Conservation (phyloP, 352 stramenopile genomes). For the Chrysophaeum taylorii region DNA sequence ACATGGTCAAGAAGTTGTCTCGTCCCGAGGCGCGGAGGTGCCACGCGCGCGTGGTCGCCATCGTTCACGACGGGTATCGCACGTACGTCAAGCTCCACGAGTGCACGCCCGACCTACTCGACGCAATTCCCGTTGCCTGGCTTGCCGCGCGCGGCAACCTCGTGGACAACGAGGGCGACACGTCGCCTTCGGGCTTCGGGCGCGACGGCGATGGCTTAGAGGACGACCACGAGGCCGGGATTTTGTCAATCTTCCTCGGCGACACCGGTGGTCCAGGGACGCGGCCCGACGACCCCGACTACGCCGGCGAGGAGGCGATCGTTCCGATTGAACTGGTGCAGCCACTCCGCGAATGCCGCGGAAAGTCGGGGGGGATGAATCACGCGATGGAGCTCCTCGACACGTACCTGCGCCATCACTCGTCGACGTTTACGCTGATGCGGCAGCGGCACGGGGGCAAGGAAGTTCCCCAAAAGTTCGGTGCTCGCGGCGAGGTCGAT, state of each 20-base stretch:
- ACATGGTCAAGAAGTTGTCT: not conserved
- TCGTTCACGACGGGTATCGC: not conserved
- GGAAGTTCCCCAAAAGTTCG: too few relatives aligned
- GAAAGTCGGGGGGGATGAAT: constrained; percentile 12
- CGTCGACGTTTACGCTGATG: not conserved
- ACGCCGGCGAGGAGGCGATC: too few relatives aligned
- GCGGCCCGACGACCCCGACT: too few relatives aligned
- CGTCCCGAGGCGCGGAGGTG: not conserved
- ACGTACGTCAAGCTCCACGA: not conserved
- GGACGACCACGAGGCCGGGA: too few relatives aligned
- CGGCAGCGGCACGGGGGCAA: not conserved
- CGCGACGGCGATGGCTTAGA: too few relatives aligned
- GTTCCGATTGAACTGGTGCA: not conserved
- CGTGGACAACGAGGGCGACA: too few relatives aligned
- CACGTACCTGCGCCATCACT: constrained; percentile 1
- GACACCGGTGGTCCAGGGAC: too few relatives aligned
- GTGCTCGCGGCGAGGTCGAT: too few relatives aligned
- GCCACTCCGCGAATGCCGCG: constrained; percentile 6
- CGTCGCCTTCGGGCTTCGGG: too few relatives aligned
- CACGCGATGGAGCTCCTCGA: not conserved
- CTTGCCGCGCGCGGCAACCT: too few relatives aligned
- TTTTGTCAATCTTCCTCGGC: too few relatives aligned
- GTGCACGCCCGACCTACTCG: constrained; percentile 11
- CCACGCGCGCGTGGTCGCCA: constrained; percentile 1
- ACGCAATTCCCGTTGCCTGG: not conserved